Evolutionary conservation across 2,329 filamentous ascomycete genomes (phyloP).

Genomic region (Kalaharituber pfeilii): DNA sequence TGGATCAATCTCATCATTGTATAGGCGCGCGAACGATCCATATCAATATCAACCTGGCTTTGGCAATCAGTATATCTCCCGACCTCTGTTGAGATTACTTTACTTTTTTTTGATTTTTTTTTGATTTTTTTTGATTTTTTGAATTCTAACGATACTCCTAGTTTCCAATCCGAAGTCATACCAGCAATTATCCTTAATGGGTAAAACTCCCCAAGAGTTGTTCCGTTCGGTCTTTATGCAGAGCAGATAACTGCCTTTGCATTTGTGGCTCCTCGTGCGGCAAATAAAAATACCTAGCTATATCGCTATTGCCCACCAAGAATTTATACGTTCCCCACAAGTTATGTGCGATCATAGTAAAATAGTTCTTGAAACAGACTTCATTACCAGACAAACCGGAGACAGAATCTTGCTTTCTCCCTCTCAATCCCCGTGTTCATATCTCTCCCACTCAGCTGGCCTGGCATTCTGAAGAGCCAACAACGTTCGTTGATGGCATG

Average conservation of each 20-base stretch:
- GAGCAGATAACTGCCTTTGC: constrained; percentile 32
- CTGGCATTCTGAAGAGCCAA: constrained; percentile 29
- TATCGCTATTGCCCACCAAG: constrained; percentile 32
- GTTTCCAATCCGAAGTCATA: constrained; percentile 32
- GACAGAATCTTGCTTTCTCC: constrained; percentile 32
- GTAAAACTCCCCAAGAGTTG: constrained; percentile 31
- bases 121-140: no score
- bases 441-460: constrained; percentile 35
- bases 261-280: constrained; percentile 30
- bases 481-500: constrained; percentile 34
- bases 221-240: constrained; percentile 31
- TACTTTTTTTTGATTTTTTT: no score
- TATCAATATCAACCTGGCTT: constrained; percentile 42
- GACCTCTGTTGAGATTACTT: no score
- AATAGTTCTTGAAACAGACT: constrained; percentile 14
- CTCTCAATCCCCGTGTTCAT: constrained; percentile 32
- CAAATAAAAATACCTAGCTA: constrained; percentile 32
- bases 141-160: no score
- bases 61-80: constrained; percentile 34
- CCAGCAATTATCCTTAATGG: constrained; percentile 33
- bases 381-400: constrained; percentile 25
- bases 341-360: no score
- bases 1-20: constrained; percentile 38
- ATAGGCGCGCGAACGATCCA: constrained; percentile 36
- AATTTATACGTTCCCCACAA: constrained; percentile 23